phyloP scores from a whole-genome alignment of 1,284 basidiomycete species.

The Fomitopsis schrenkii region DNA sequence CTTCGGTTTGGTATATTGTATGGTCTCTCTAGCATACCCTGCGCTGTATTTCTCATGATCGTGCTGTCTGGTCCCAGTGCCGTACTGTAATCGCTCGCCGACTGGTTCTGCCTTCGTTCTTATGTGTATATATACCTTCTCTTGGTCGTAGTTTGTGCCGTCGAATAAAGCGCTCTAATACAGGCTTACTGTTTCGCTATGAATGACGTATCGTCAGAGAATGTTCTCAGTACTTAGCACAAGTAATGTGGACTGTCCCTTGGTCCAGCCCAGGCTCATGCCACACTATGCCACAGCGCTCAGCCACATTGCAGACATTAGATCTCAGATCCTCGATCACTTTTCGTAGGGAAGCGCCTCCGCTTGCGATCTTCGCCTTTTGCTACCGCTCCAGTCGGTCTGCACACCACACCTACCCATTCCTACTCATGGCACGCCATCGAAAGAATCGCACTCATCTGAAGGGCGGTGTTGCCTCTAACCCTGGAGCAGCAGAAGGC shows the following conservation, averaged over 20 bases:
- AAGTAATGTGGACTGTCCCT: too few species aligned
- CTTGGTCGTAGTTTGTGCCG: neutral
- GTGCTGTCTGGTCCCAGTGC: neutral
- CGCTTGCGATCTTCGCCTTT: neutral
- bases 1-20: neutral
- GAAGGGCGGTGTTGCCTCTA: conserved; percentile 48
- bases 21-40: conserved; percentile 5
- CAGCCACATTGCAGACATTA: neutral
- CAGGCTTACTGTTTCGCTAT: neutral
- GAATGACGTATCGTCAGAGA: neutral
- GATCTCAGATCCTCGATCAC: conserved; percentile 1
- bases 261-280: too few species aligned
- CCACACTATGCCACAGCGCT: too few species aligned
- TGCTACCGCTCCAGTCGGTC: neutral
- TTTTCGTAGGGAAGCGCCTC: neutral
- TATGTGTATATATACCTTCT: neutral
- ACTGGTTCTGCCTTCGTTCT: neutral
- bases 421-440: conserved; percentile 60
- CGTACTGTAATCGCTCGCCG: neutral
- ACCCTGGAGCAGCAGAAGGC: conserved; percentile 32
- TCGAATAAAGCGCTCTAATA: neutral
- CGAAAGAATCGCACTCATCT: conserved; percentile 88
- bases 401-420: neutral
- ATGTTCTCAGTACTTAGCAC: too few species aligned
- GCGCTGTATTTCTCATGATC: conserved; percentile 2